These are phyloP conservation scores for Pelagomonas calceolata DNA, from an alignment of 108 stramenopile species.

Conservation along the genomic window DNA sequence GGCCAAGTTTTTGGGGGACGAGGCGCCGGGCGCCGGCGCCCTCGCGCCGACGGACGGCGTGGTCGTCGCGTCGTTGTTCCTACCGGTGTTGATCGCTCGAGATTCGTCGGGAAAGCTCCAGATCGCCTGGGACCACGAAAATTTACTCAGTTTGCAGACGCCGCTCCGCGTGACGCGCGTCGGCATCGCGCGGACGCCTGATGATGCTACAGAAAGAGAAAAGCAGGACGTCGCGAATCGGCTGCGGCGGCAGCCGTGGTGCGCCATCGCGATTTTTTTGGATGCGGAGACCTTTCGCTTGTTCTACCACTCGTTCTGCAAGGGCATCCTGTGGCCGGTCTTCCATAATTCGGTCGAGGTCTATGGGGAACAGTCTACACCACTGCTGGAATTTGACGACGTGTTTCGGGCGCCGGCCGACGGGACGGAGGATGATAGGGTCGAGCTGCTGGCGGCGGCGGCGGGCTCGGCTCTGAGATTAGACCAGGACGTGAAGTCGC, in stretches of 20 bases:
- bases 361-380: conserved; percentile 34
- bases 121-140: conserved; percentile 83
- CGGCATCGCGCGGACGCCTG: conserved; percentile 45
- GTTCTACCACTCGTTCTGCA: conserved; percentile 42
- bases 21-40: not conserved
- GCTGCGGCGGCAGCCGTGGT: conserved; percentile 43
- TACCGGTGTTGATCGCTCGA: conserved; percentile 53
- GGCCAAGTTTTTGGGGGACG: not conserved
- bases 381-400: conserved; percentile 20
- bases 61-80: conserved; percentile 71
- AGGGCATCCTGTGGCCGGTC: conserved; percentile 50
- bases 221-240: conserved; percentile 72
- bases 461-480: not conserved
- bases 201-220: conserved; percentile 62
- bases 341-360: conserved; percentile 55
- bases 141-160: conserved; percentile 78
- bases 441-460: not conserved
- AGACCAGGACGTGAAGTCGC: not conserved
- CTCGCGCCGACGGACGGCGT: conserved; percentile 42
- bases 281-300: conserved; percentile 62
- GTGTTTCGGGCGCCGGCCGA: not conserved
- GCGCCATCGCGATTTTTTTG: conserved; percentile 93
- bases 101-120: not conserved
- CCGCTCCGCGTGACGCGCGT: conserved; percentile 78
- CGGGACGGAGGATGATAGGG: not conserved